These are phyloP conservation scores for Ascosphaera apis DNA, from an alignment of 2,329 filamentous ascomycete species.

Conservation along the genomic window DNA sequence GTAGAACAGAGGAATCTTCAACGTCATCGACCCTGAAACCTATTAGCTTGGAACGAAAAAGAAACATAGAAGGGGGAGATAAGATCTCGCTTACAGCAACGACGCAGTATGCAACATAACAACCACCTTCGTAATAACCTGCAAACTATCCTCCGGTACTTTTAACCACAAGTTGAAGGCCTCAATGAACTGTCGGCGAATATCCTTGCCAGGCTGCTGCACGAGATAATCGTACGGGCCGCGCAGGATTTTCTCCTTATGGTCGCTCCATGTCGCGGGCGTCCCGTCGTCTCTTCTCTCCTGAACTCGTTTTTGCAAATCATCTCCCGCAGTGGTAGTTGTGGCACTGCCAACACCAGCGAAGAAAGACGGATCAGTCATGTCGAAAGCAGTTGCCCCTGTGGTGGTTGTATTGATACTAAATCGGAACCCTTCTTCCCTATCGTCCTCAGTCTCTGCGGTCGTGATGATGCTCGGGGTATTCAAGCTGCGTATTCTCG, in stretches of 20 bases:
- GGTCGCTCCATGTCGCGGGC: slow-evolving; percentile 32
- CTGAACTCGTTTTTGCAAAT: neutral
- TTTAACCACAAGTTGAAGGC: slow-evolving; percentile 18
- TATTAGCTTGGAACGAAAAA: neutral
- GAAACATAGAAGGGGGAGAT: neutral
- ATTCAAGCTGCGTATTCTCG: no score
- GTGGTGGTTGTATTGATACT: no score
- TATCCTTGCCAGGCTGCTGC: slow-evolving; percentile 41
- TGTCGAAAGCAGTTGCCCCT: no score
- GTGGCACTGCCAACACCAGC: no score
- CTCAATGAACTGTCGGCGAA: slow-evolving; percentile 15
- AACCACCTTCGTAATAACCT: slow-evolving; percentile 14
- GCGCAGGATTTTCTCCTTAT: slow-evolving; percentile 56
- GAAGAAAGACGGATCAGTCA: no score
- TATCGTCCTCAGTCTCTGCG: no score
- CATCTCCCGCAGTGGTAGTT: no score
- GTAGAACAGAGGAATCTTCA: slow-evolving; percentile 19
- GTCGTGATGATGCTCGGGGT: no score
- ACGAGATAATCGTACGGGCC: slow-evolving; percentile 65
- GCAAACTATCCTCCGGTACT: slow-evolving; percentile 12
- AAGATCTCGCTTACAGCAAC: slow-evolving; percentile 10
- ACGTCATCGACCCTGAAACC: slow-evolving; percentile 20
- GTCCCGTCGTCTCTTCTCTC: slow-evolving; percentile 9
- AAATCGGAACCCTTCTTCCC: no score
- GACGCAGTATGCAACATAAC: slow-evolving; percentile 19